Conservation (phyloP, 192 early-diverging fungal genomes). For the Obelidium mucronatum region DNA sequence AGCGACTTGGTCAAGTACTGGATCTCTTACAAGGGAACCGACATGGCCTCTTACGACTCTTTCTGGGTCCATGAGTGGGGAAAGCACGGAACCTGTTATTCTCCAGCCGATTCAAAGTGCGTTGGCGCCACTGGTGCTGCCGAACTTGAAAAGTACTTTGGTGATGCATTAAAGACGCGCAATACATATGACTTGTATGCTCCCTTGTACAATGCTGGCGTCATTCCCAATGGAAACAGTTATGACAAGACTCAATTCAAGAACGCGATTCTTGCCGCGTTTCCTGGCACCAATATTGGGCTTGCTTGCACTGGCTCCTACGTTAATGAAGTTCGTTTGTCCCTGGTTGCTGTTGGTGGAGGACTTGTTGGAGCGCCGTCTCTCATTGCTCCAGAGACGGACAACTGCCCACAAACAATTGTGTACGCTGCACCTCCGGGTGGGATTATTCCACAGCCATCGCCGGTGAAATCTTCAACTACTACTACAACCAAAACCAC, state of each 20-base stretch:
- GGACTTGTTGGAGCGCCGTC: neutral
- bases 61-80: slow-evolving; percentile 6
- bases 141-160: neutral
- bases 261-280: slow-evolving; percentile 47
- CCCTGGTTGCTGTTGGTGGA: slow-evolving; percentile 8
- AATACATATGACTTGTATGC: neutral
- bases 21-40: slow-evolving; percentile 4
- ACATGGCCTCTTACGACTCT: neutral
- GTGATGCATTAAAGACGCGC: neutral
- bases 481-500: neutral
- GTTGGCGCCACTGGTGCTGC: neutral
- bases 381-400: neutral
- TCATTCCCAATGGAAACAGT: slow-evolving; percentile 47
- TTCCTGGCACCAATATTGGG: slow-evolving; percentile 17
- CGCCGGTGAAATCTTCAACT: neutral
- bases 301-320: neutral
- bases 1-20: slow-evolving; percentile 1
- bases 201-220: slow-evolving; percentile 7
- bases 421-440: neutral
- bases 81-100: neutral
- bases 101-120: neutral
- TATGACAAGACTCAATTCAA: slow-evolving; percentile 51
- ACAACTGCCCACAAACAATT: neutral
- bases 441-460: neutral
- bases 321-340: slow-evolving; percentile 6